These are phyloP conservation scores for Botrytis paeoniae DNA, from an alignment of 2,329 filamentous ascomycete genomes.

Conservation along the genomic window DNA sequence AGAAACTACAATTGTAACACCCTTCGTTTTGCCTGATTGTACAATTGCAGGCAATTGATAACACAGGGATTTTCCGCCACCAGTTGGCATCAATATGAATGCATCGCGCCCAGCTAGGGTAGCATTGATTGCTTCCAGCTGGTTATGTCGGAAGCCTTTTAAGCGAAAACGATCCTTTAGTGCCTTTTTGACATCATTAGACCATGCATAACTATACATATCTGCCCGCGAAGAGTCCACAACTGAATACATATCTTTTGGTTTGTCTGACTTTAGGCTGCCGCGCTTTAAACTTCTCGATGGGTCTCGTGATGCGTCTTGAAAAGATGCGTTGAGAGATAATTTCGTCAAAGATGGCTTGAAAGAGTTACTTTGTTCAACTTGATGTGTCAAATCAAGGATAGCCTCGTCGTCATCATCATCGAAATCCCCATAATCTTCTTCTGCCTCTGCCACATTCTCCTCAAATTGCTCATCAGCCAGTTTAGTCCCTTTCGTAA, in stretches of 20 bases:
- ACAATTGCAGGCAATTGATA: slow-evolving; percentile 93
- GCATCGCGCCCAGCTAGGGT: slow-evolving; percentile 84
- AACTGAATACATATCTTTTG: slow-evolving; percentile 36
- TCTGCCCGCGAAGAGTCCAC: slow-evolving; percentile 42
- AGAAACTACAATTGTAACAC: slow-evolving; percentile 92
- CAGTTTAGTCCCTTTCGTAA: slow-evolving; percentile 17
- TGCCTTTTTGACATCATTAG: slow-evolving; percentile 75
- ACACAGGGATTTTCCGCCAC: slow-evolving; percentile 93
- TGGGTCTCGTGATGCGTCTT: slow-evolving; percentile 26
- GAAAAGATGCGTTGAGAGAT: slow-evolving; percentile 22
- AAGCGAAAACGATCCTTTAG: slow-evolving; percentile 82
- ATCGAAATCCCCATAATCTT: slow-evolving; percentile 34
- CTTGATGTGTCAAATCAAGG: slow-evolving; percentile 43
- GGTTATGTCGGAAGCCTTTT: slow-evolving; percentile 82
- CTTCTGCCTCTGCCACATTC: slow-evolving; percentile 26
- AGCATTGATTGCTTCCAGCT: slow-evolving; percentile 93
- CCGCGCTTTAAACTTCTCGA: slow-evolving; percentile 23
- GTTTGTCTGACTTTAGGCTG: slow-evolving; percentile 5
- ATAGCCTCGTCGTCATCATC: slow-evolving; percentile 39
- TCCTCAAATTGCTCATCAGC: slow-evolving; percentile 16
- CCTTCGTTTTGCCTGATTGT: slow-evolving; percentile 72
- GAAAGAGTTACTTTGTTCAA: slow-evolving; percentile 41
- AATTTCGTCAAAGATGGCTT: slow-evolving; percentile 27
- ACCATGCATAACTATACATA: slow-evolving; percentile 74
- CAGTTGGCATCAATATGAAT: slow-evolving; percentile 97